Evolutionary conservation across 768 basidiomycete genomes (phyloP), one percentile per base, ranked within the genome.

Genomic region (Candolleomyces aberdarensis): DNA sequence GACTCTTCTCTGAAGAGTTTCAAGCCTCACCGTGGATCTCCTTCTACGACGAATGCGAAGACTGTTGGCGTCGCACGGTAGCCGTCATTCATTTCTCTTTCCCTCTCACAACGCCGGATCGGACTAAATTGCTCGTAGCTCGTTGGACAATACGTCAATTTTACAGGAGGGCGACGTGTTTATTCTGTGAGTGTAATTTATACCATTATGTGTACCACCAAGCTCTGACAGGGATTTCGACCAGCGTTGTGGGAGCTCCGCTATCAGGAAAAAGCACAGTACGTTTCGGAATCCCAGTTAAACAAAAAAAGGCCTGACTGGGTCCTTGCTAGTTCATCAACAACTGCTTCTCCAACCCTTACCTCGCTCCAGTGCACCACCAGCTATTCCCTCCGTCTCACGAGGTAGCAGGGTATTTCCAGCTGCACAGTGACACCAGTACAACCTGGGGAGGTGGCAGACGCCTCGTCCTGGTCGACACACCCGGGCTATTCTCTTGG

Each of bases 291-390:
- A 15, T 29, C 19, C 11, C 10, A 20, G 6, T 1, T 20, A 46
- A 46, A 46, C 15, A 9, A 46, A 17, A 9, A 20, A 3, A 43
- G 1, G 17, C 43, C 46, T 32, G 11, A 26, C 15, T 31, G 36
- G 11, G 31, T 36, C 15, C 29, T 57, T 47, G 15, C n/a, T 47
- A 61, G 60, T 61, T 61, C 54, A 56, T 56, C n/a, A 61, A 61
- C 52, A 55, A 56, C 19, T 61, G 36, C 54, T 50, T 46, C 19
- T 53, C 41, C 29, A 32, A 53, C 31, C 44, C 26, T 2, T 3
- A 29, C 10, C 41, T 49, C 20, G 60, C 52, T 6, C 41, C 29
- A 10, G 53, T 61, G 11, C 52, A 53, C 32, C 26, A 53, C 32
- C 29, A 36, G 31, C 52, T 53, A 13, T 32, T 53, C 26, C 52